phyloP scores from a whole-genome alignment of 1,284 basidiomycete genomes.

The Ceratobasidium sp. region DNA sequence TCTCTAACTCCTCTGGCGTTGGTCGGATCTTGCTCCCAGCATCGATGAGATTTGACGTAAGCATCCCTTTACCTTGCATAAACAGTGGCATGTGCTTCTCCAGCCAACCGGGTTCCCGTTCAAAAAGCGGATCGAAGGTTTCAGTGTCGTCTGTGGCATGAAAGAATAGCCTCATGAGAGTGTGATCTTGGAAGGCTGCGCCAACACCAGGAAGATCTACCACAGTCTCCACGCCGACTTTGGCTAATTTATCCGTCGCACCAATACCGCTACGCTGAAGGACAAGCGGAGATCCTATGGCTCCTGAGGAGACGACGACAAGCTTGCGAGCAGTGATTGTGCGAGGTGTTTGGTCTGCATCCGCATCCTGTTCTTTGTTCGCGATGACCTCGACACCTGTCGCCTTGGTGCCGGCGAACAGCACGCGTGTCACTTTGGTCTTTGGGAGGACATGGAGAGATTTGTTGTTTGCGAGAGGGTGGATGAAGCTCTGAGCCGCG shows the following conservation, averaged over 20 bases:
- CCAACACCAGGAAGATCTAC: slow-evolving; percentile 72
- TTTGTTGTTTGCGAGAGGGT: slow-evolving; percentile 36
- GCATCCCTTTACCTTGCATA: slow-evolving; percentile 21
- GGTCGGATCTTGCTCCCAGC: slow-evolving; percentile 41
- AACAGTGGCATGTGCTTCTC: neutral
- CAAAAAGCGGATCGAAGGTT: slow-evolving; percentile 29
- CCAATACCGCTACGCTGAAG: slow-evolving; percentile 70
- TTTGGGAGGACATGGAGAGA: slow-evolving; percentile 34
- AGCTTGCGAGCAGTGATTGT: slow-evolving; percentile 41
- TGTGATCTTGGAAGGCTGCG: slow-evolving; percentile 65
- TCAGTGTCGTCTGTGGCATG: slow-evolving; percentile 21
- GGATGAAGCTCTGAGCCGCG: slow-evolving; percentile 32
- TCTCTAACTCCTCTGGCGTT: slow-evolving; percentile 19
- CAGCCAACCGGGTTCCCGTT: slow-evolving; percentile 29
- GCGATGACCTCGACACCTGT: slow-evolving; percentile 38
- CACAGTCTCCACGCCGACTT: slow-evolving; percentile 60
- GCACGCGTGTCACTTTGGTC: slow-evolving; percentile 30
- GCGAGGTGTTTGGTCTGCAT: slow-evolving; percentile 31
- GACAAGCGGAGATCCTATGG: slow-evolving; percentile 64
- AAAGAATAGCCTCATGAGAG: slow-evolving; percentile 17
- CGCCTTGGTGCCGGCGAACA: slow-evolving; percentile 43
- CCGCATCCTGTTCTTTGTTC: slow-evolving; percentile 22
- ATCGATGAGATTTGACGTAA: slow-evolving; percentile 27
- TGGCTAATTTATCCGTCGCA: slow-evolving; percentile 58
- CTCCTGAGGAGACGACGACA: slow-evolving; percentile 39